Base-by-base conservation (phyloP, 2,329 filamentous ascomycete genomes). In the Fusarium anguioides region DNA sequence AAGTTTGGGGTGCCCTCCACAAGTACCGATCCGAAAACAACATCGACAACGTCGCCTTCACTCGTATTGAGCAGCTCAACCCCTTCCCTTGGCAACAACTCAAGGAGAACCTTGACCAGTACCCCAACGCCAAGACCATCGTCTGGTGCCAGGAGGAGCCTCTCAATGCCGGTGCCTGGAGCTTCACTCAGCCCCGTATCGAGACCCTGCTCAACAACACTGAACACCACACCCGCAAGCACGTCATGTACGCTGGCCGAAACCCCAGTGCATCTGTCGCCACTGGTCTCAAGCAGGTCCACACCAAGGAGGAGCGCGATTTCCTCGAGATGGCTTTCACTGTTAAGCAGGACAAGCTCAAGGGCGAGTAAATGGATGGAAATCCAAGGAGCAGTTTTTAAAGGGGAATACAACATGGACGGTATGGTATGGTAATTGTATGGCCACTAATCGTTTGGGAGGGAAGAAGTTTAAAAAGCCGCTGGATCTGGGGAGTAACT, bases 21-120 rank as follows among this genome's bases (percentile, higher is more conserved):
- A 98, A 98, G 84, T 89, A 97, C 86, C 94, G 96, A 74, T 88
- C 91, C 73, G 87, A 93, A 67, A 91, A 96, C 78, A 90, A 91
- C 69, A 87, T 97, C 77, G 93, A 94, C 80, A 91, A 97, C 77
- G 92, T 95, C 20, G 96, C 95, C 75, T 91, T 99, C 78, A 97
- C 94, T 21, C 94, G 96, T 77, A 89, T 99, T 71, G 96, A 99
- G 84, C 96, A 99, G 83, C 88, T 99, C 63, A 94, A 99, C 84
- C 96, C 96, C 75, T 99, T 99, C 92, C 96, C 96, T 49, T 99
- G 96, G 95, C 90, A 94, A 74, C 94, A 96, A 81, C 88, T 99
- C 54, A 93, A 92, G 84, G 95, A 98, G 80, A 98, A 98, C 84
- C 87, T 99, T 53, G 95, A 99, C 84, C 89, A 84, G 80, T 99